Percentiles rank a stretch among this genome's conserved stretches.
Evolutionary conservation across 2,329 filamentous ascomycete species (phyloP).

Genomic region (Colletotrichum coccodes): DNA sequence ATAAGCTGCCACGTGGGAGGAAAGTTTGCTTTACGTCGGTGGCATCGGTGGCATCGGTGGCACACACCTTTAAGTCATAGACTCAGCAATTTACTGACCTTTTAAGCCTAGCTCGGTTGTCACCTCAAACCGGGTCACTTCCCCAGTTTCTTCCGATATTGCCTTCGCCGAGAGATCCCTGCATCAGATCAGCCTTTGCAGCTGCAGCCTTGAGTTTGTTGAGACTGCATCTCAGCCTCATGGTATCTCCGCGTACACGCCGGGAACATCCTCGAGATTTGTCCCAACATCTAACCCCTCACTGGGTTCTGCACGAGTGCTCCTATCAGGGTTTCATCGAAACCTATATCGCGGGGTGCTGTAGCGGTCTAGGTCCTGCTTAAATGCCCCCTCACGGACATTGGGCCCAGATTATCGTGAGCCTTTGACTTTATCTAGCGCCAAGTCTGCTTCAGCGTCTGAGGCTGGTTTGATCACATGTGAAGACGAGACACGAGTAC

Average conservation of each 20-base stretch:
- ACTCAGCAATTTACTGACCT: not conserved
- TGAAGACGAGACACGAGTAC: not conserved
- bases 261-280: slow-evolving; percentile 18
- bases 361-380: not conserved
- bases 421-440: slow-evolving; percentile 27
- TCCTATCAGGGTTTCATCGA: slow-evolving; percentile 24
- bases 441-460: slow-evolving; percentile 16
- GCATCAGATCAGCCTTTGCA: slow-evolving; percentile 22
- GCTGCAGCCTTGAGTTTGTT: slow-evolving; percentile 32
- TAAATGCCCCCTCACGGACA: slow-evolving; percentile 19
- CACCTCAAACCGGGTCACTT: slow-evolving; percentile 30
- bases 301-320: not conserved
- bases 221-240: slow-evolving; percentile 32
- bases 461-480: slow-evolving; percentile 10
- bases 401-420: slow-evolving; percentile 1
- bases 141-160: slow-evolving; percentile 31
- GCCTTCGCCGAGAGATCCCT: slow-evolving; percentile 17
- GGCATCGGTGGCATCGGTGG: slow-evolving; percentile 10
- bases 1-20: slow-evolving; percentile 19
- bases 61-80: slow-evolving; percentile 19
- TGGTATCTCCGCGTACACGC: not conserved
- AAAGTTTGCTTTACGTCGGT: slow-evolving; percentile 20
- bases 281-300: slow-evolving; percentile 23
- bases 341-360: slow-evolving; percentile 13
- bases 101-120: slow-evolving; percentile 26